Evolutionary conservation across 2,329 filamentous ascomycete species (phyloP).

Genomic region (Epichloe aotearoae): DNA sequence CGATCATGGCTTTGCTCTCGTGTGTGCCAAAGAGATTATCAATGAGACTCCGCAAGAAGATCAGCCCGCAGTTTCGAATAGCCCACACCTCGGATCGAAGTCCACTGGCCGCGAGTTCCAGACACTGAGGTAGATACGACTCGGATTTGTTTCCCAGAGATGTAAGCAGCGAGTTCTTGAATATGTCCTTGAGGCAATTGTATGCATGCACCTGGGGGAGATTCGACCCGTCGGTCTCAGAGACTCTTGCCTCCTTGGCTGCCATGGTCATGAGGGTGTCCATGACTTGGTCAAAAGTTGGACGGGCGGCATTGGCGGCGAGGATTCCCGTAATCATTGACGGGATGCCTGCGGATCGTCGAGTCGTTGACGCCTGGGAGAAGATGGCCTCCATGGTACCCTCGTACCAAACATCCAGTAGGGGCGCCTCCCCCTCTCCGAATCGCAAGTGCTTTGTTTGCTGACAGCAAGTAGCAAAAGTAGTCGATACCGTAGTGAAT

Average conservation of each 20-base stretch:
- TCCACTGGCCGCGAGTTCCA: conserved; percentile 68
- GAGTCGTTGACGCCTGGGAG: conserved; percentile 67
- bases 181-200: conserved; percentile 86
- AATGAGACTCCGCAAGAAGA: conserved; percentile 76
- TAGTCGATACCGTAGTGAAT: conserved; percentile 83
- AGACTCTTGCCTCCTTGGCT: conserved; percentile 34
- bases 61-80: conserved; percentile 82
- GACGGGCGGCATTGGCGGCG: conserved; percentile 44
- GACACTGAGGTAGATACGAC: conserved; percentile 54
- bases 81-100: conserved; percentile 81
- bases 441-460: conserved; percentile 36
- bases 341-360: conserved; percentile 84
- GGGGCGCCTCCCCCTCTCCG: conserved; percentile 20
- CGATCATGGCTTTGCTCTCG: conserved; percentile 52
- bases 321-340: conserved; percentile 74
- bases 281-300: conserved; percentile 54
- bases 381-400: conserved; percentile 57
- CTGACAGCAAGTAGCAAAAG: conserved; percentile 70
- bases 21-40: conserved; percentile 65
- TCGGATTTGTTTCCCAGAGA: conserved; percentile 62
- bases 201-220: conserved; percentile 88
- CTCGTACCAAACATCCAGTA: conserved; percentile 61
- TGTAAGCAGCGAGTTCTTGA: conserved; percentile 67
- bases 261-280: conserved; percentile 47
- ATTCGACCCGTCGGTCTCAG: conserved; percentile 48